Evolutionary conservation across 1,284 basidiomycete species (phyloP), one percentile per base, ranked within the genome.

Genomic region (Apiotrichum siamense): DNA sequence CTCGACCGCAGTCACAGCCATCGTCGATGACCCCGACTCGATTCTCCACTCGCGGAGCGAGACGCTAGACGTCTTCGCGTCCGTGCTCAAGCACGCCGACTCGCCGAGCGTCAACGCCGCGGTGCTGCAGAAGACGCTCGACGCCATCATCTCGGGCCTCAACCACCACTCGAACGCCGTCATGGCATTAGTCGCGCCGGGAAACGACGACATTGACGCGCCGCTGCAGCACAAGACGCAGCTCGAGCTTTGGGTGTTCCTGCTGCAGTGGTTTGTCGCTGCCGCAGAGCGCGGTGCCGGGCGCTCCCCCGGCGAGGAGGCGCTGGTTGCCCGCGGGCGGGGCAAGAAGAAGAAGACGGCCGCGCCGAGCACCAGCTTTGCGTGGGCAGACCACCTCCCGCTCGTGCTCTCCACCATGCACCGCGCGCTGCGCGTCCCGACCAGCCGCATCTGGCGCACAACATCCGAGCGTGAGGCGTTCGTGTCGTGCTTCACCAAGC

Each of bases 181-280:
- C 7, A 59, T 70, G 55, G 44, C 52, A 4, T 49, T 59, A 23
- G 48, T 52, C 32, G 53, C 50, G 1, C 57, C 54, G 4, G 61
- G 55, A 18, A 54, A 61, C 46, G 83, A 83, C 20, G 85, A 88
- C 48, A 83, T 84, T 55, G 81, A 87, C 41, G 79, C 80, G 0
- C 82, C 85, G 53, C 76, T 81, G 59, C 70, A 78, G 0, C 88
- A 91, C 73, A 85, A 85, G 66, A 65, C 70, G 1, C 81, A 88
- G 0, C 76, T 96, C 44, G 92, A 96, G 70, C 84, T 86, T 77
- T 94, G 88, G 70, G 86, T 85, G 4, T 96, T 94, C 67, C 76
- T 94, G 20, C 72, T 94, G 9, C 79, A 84, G 58, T 94, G 89
- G 89, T 90, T 90, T 65, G 84, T 88, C 20, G 74, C 75, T 17